Base-by-base conservation (phyloP, 192 early-diverging fungal species). In the Coemansia erecta region DNA sequence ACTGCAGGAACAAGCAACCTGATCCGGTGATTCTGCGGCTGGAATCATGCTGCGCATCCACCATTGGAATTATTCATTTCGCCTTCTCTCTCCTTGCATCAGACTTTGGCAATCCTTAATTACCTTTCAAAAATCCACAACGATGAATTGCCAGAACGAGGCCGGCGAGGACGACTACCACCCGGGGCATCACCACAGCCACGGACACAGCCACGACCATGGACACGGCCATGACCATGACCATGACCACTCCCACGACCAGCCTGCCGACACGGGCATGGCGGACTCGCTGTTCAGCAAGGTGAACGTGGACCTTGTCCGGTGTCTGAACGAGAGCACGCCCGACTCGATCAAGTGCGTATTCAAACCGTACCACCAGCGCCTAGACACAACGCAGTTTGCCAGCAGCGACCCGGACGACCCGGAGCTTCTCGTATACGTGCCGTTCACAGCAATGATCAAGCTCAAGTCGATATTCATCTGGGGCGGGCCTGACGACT, bases 401-500 rank as follows among this genome's bases (percentile, higher is more conserved):
- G 71, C 96, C 9, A 84, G 89, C 55, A 89, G 87, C 45, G 94
- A 96, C 71, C 84, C 85, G 0, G 97, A 99, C 81, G 91, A 53
- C 17, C 52, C 92, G 46, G 91, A 96, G 73, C 79, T 99, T 14
- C 88, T 99, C 45, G 63, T 99, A 12, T 80, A 81, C 63, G 89
- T 98, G 41, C 94, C 94, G 82, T 95, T 98, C 69, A 95, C 90
- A 18, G 92, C 87, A 4, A 85, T 80, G 72, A 86, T 97, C 46
- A 96, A 95, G 66, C 81, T 99, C 48, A 93, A 92, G 61, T 91
- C 90, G 6, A 94, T 99, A 41, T 83, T 88, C 7, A 46, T 99
- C 31, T 82, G 88, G 48, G 87, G 87, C 39, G 85, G 82, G 8
- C 61, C 73, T 33, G 84, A 79, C 22, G 83, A 82, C 22, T 50